A percentile compares a stretch with the other conserved stretches of the same genome.
Evolutionary conservation across 108 stramenopile species (phyloP).

Genomic region (Discostella pseudostelligera): DNA sequence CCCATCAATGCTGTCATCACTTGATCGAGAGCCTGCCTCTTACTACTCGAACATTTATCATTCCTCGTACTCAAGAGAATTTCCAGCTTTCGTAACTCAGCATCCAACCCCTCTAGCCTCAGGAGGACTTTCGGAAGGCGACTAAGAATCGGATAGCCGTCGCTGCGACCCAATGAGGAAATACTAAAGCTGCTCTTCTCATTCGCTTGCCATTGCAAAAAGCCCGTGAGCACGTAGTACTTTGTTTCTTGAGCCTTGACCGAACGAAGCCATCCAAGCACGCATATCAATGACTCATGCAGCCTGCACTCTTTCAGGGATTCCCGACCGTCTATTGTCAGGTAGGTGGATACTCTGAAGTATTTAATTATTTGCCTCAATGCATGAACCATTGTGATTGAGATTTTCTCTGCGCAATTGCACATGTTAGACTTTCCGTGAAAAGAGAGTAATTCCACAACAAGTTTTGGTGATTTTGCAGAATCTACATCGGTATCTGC

Average conservation of each 20-base stretch:
- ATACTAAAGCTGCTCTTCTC: slow-evolving; percentile 13
- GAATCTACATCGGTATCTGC: background rate
- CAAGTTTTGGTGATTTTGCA: background rate
- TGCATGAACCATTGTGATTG: slow-evolving; percentile 12
- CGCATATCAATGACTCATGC: slow-evolving; percentile 21
- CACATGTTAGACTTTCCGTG: slow-evolving; percentile 29
- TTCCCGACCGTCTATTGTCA: background rate
- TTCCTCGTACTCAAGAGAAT: slow-evolving; percentile 6
- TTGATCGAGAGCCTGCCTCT: slow-evolving; percentile 12
- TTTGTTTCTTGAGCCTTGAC: background rate
- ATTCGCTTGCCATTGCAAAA: slow-evolving; percentile 13
- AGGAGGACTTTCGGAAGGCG: slow-evolving; percentile 32
- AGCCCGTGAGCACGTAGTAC: slow-evolving; percentile 21
- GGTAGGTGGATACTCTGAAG: slow-evolving; percentile 1
- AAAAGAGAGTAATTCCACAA: slow-evolving; percentile 19
- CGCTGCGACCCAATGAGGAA: slow-evolving; percentile 2
- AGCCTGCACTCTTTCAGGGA: slow-evolving; percentile 7
- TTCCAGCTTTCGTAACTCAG: slow-evolving; percentile 23
- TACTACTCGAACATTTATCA: slow-evolving; percentile 2
- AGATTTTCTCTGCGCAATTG: slow-evolving; percentile 24
- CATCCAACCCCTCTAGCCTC: slow-evolving; percentile 19
- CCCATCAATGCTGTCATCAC: background rate
- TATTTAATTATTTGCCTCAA: slow-evolving; percentile 23
- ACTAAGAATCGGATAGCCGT: slow-evolving; percentile 21
- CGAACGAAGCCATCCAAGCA: slow-evolving; percentile 29